Conservation (phyloP, 2,329 filamentous ascomycete genomes). For the Emmonsiellopsis sp. region DNA sequence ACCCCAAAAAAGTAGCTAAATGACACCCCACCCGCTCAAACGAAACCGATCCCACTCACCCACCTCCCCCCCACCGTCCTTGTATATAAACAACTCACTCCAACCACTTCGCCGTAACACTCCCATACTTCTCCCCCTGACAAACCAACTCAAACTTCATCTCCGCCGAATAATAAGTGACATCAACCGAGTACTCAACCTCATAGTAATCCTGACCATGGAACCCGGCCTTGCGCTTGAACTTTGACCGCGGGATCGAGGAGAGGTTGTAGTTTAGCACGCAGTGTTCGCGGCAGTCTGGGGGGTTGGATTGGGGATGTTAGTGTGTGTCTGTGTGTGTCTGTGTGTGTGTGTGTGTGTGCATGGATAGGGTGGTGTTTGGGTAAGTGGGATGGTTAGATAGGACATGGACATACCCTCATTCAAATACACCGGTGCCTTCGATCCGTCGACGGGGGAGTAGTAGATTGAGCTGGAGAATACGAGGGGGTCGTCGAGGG, state of each 20-base stretch:
- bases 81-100: background rate
- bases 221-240: background rate
- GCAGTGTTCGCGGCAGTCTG: conserved; percentile 4
- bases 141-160: conserved; percentile 2
- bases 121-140: conserved; percentile 1
- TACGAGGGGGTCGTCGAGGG: conserved; percentile 1
- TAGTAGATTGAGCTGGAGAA: conserved; percentile 1
- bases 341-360: background rate
- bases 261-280: conserved; percentile 2
- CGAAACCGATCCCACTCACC: no score
- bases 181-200: conserved; percentile 1
- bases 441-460: background rate
- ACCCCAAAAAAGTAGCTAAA: no score
- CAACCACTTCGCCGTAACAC: conserved; percentile 1
- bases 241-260: conserved; percentile 2
- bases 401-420: background rate
- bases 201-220: conserved; percentile 1
- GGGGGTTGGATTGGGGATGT: background rate
- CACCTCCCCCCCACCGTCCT: no score
- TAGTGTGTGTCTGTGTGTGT: background rate
- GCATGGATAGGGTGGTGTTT: background rate
- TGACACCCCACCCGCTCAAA: no score
- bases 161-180: background rate
- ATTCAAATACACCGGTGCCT: background rate
- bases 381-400: background rate